Evolutionary conservation across 2,329 filamentous ascomycete genomes (phyloP).

Genomic region (Diaporthe ampelina): DNA sequence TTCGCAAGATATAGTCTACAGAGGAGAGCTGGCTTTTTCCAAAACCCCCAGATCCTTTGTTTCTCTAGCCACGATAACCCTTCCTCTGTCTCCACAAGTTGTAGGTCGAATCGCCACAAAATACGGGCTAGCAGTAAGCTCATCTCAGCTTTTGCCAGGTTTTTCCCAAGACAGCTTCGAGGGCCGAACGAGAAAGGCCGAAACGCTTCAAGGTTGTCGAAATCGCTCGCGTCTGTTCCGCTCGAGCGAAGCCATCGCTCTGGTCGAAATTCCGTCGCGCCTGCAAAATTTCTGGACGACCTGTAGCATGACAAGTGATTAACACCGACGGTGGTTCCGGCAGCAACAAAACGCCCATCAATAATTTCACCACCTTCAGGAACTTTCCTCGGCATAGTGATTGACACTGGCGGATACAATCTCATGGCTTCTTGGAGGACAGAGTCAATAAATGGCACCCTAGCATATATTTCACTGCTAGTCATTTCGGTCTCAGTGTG

Average conservation of each 20-base stretch:
- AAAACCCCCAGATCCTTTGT: conserved; percentile 9
- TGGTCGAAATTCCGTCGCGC: background rate
- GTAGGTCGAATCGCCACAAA: conserved; percentile 24
- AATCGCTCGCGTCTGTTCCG: background rate
- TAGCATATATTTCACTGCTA: background rate
- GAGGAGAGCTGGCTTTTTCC: conserved; percentile 2
- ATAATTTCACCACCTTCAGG: conserved; percentile 7
- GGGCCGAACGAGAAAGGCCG: conserved; percentile 18
- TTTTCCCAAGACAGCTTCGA: conserved; percentile 17
- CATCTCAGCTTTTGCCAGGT: conserved; percentile 24
- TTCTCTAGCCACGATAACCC: conserved; percentile 8
- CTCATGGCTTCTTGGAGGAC: conserved; percentile 1
- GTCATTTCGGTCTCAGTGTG: background rate
- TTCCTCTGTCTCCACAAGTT: conserved; percentile 22
- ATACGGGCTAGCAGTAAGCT: conserved; percentile 7
- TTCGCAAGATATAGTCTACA: background rate
- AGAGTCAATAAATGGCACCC: background rate
- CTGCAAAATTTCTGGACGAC: conserved; percentile 12
- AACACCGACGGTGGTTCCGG: background rate
- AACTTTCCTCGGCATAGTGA: conserved; percentile 17
- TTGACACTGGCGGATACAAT: conserved; percentile 3
- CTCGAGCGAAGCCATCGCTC: conserved; percentile 4
- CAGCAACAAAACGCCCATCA: conserved; percentile 11
- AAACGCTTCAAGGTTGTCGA: background rate
- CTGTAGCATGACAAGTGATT: conserved; percentile 8